phyloP scores from a whole-genome alignment of 257 asterid genomes.

The Solanum dulcamara region DNA sequence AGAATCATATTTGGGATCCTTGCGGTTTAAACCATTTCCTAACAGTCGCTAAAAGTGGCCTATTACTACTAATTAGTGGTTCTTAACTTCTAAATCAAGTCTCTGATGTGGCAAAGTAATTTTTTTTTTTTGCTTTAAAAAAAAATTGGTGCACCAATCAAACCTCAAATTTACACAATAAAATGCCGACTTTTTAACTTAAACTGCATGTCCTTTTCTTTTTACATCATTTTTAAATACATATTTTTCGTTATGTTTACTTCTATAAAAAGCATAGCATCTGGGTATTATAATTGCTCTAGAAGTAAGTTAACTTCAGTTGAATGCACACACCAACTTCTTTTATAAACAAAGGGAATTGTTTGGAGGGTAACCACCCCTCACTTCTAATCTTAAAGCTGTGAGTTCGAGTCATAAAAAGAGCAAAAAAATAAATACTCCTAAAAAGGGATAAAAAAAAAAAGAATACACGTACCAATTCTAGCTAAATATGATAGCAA shows the following conservation, averaged over 20 bases:
- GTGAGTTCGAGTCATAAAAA: too few species aligned
- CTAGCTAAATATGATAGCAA: background rate
- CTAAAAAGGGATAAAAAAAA: too few species aligned
- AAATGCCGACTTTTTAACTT: background rate
- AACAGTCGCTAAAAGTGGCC: background rate
- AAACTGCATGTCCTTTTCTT: background rate
- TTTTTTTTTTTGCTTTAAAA: too few species aligned
- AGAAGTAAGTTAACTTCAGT: background rate
- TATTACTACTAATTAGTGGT: background rate
- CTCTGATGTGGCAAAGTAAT: background rate
- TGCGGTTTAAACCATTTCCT: background rate
- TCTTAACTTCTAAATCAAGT: slow-evolving; percentile 11
- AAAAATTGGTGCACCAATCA: background rate
- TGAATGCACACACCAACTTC: background rate
- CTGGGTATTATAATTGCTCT: background rate
- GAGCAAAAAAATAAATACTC: too few species aligned
- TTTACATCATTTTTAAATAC: too few species aligned
- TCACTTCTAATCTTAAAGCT: too few species aligned
- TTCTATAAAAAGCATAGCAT: background rate
- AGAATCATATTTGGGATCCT: background rate
- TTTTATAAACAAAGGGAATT: too few species aligned
- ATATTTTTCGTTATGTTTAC: background rate
- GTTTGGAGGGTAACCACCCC: too few species aligned
- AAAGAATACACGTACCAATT: too few species aligned
- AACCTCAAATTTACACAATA: background rate